Evolutionary conservation across 495 filamentous ascomycete species (phyloP).

Genomic region (Aspergillus sclerotiicarbonarius): DNA sequence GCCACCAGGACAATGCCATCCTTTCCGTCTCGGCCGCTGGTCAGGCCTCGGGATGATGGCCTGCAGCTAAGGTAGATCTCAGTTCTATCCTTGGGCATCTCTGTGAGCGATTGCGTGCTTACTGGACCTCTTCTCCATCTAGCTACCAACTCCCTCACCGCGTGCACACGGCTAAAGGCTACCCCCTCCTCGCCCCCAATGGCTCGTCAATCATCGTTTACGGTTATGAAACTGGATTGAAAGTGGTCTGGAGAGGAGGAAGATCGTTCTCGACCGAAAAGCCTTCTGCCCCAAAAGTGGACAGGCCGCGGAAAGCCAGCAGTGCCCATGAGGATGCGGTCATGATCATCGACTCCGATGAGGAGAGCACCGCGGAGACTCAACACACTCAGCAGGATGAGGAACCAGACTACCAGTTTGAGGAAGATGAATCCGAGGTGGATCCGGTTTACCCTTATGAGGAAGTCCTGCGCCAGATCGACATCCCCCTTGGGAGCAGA

Average conservation of each 20-base stretch:
- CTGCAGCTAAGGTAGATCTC: conserved; percentile 52
- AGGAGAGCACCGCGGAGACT: conserved; percentile 55
- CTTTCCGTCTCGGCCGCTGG: conserved; percentile 38
- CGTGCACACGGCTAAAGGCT: conserved; percentile 67
- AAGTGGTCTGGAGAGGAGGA: conserved; percentile 79
- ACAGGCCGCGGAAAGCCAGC: conserved; percentile 29
- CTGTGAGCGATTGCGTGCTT: background rate
- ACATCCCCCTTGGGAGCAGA: conserved; percentile 63
- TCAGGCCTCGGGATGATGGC: conserved; percentile 41
- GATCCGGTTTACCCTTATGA: conserved; percentile 53
- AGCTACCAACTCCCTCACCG: conserved; percentile 78
- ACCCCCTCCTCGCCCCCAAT: conserved; percentile 75
- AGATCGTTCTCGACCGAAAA: conserved; percentile 54
- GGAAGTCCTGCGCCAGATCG: conserved; percentile 61
- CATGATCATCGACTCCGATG: conserved; percentile 80
- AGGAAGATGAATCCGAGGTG: conserved; percentile 57
- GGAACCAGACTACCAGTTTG: conserved; percentile 50
- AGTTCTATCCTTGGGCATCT: conserved; percentile 8
- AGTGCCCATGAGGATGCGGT: conserved; percentile 55
- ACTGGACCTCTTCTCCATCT: conserved; percentile 5
- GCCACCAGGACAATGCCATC: conserved; percentile 31
- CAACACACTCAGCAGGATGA: conserved; percentile 26
- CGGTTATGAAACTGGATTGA: conserved; percentile 75
- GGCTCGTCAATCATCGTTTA: conserved; percentile 82
- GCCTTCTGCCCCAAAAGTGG: conserved; percentile 19